A percentile compares a stretch with the other conserved stretches of the same genome.
Conservation (phyloP, 495 filamentous ascomycete species). For the Penicillium herquei region DNA sequence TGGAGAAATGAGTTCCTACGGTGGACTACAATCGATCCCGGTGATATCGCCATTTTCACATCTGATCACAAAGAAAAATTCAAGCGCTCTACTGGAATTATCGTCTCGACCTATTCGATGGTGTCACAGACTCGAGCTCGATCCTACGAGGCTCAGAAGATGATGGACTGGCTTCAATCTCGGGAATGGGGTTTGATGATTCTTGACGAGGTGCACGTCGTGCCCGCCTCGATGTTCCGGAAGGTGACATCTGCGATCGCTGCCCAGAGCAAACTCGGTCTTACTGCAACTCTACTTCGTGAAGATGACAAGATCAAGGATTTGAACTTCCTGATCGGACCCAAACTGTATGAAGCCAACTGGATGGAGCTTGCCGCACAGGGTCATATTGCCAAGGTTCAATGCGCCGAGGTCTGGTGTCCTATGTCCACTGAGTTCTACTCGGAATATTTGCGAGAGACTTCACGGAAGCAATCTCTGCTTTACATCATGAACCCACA, state of each 20-base stretch:
- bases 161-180: slow-evolving; percentile 93
- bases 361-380: slow-evolving; percentile 99
- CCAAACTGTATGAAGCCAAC: slow-evolving; percentile 97
- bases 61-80: slow-evolving; percentile 92
- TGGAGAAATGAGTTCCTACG: slow-evolving; percentile 96
- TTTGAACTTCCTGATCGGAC: slow-evolving; percentile 95
- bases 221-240: slow-evolving; percentile 92
- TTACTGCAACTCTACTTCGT: slow-evolving; percentile 91
- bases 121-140: slow-evolving; percentile 83
- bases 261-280: slow-evolving; percentile 92
- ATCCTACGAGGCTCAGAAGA: slow-evolving; percentile 90
- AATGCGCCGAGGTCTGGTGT: slow-evolving; percentile 99
- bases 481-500: slow-evolving; percentile 97
- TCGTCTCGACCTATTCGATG: slow-evolving; percentile 98
- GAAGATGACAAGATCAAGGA: slow-evolving; percentile 98
- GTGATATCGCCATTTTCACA: slow-evolving; percentile 92
- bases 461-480: slow-evolving; percentile 65
- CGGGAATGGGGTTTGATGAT: slow-evolving; percentile 99
- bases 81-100: slow-evolving; percentile 84
- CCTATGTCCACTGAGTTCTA: slow-evolving; percentile 99
- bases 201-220: slow-evolving; percentile 97
- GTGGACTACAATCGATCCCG: slow-evolving; percentile 95
- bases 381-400: slow-evolving; percentile 95
- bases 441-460: slow-evolving; percentile 80
- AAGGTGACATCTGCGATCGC: slow-evolving; percentile 89